These are phyloP conservation scores for Solanum medicagineum DNA, from an alignment of 257 asterid species.

Conservation along the genomic window DNA sequence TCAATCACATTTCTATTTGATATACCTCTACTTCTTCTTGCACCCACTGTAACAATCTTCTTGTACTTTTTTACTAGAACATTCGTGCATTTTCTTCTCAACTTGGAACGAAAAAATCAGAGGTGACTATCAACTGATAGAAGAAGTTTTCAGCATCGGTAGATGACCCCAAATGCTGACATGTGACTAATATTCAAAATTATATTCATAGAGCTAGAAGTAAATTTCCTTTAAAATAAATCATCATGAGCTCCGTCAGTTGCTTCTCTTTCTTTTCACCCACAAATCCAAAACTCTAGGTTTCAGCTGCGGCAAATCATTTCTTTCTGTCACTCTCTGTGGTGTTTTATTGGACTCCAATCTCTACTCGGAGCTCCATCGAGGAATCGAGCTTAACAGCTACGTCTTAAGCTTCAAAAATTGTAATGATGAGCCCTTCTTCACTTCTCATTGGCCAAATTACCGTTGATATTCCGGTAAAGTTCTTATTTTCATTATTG, in stretches of 20 bases:
- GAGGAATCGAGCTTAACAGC: conserved; percentile 41
- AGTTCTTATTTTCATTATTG: neutral
- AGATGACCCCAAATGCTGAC: neutral
- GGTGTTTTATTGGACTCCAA: conserved; percentile 38
- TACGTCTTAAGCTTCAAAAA: conserved; percentile 24
- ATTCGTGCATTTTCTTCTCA: too few relatives aligned
- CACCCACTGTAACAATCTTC: neutral
- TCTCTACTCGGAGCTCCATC: conserved; percentile 24
- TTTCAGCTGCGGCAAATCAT: conserved; percentile 22
- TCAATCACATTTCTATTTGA: too few relatives aligned
- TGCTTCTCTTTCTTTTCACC: neutral
- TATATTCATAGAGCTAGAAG: neutral
- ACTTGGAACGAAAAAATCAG: too few relatives aligned
- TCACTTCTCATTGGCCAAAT: conserved; percentile 35
- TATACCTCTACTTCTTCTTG: too few relatives aligned
- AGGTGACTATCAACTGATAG: too few relatives aligned
- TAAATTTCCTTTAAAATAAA: conserved; percentile 5
- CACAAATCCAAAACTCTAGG: conserved; percentile 26
- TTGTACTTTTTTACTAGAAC: neutral
- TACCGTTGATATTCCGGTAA: conserved; percentile 20
- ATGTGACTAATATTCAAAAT: conserved; percentile 6
- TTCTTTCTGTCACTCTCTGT: neutral
- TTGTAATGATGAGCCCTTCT: conserved; percentile 60
- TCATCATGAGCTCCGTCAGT: neutral
- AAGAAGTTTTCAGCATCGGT: neutral